Evolutionary conservation across 768 basidiomycete genomes (phyloP), one percentile per base, ranked within the genome.

Genomic region (Suillus weaverae): DNA sequence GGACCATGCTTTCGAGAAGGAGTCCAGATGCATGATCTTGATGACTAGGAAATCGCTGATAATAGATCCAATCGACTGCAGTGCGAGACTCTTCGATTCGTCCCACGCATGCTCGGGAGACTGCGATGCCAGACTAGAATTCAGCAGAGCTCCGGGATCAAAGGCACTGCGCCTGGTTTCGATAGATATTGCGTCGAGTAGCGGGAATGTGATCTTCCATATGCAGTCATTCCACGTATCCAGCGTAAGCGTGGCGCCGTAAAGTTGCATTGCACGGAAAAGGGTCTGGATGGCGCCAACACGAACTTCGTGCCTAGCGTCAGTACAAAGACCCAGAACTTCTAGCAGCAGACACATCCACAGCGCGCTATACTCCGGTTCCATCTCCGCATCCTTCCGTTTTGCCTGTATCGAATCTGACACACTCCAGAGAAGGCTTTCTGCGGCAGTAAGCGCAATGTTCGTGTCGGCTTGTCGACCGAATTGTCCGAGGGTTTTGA

Each of bases 281-380:
- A 99, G 74, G 2, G 96, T 98, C 76, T 97, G 95, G 53, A 98
- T 96, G 11, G 97, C 95, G 1, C 94, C 94, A 68, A 92, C 91
- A 20, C 96, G 86, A 1, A 97, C 94, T 73, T 99, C 96, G 22
- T 90, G 87, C 38, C 97, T 85, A 0, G 84, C 72, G 71, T 98
- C 97, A 3, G 87, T 85, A 67, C 93, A 94, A 2, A 98, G 80
- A 1, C 89, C 88, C 4, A 96, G 83, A 3, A 98, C 86, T 74
- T 95, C 92, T 7, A 88, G 79, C 3, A 99, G 80, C 6, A 98
- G 84, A 76, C 89, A 91, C 87, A 97, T 93, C 97, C 97, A 99
- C n/a, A 98, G 77, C 2, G 87, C 85, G 71, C 89, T 93, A 70
- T 94, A 94, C 68, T 89, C 86, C 0, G 87, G 77, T 60, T 83